Percentiles rank a stretch among this genome's conserved stretches.
These are phyloP conservation scores for Apodospora peruviana DNA, from an alignment of 495 filamentous ascomycete genomes.

Conservation along the genomic window DNA sequence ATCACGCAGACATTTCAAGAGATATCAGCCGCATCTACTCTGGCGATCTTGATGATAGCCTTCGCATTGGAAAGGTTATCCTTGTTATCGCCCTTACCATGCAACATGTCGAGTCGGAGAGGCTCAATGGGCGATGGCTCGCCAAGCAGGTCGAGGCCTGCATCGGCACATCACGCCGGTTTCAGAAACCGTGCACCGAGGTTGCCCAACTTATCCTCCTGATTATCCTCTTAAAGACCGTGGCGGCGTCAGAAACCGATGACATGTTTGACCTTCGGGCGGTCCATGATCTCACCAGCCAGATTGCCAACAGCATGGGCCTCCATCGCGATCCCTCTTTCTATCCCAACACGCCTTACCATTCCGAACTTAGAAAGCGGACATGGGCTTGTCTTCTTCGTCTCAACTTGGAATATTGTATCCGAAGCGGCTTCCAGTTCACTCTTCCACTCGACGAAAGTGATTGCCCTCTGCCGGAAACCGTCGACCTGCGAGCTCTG, in stretches of 20 bases:
- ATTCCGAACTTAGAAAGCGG: conserved; percentile 16
- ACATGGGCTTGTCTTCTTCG: conserved; percentile 13
- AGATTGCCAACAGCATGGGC: conserved; percentile 16
- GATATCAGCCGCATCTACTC: conserved; percentile 10
- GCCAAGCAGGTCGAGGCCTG: conserved; percentile 13
- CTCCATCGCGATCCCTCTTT: conserved; percentile 13
- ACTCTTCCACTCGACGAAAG: conserved; percentile 10
- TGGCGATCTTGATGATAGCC: conserved; percentile 7
- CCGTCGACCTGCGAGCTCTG: conserved; percentile 1
- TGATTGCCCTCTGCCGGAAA: conserved; percentile 14
- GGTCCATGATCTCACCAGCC: conserved; percentile 13
- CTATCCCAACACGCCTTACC: conserved; percentile 12
- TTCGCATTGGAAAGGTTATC: conserved; percentile 10
- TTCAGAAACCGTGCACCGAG: conserved; percentile 19
- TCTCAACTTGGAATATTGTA: conserved; percentile 16
- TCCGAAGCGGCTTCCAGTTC: conserved; percentile 17
- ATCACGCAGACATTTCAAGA: conserved; percentile 2
- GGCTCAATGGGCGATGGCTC: conserved; percentile 7
- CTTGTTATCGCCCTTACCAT: conserved; percentile 15
- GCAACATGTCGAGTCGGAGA: conserved; percentile 12
- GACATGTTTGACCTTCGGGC: conserved; percentile 15
- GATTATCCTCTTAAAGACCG: conserved; percentile 11
- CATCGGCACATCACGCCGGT: conserved; percentile 5
- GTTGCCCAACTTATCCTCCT: conserved; percentile 17
- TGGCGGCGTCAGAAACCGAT: conserved; percentile 18